Conservation (phyloP, 495 filamentous ascomycete species). For the Aspergillus bridgeri region DNA sequence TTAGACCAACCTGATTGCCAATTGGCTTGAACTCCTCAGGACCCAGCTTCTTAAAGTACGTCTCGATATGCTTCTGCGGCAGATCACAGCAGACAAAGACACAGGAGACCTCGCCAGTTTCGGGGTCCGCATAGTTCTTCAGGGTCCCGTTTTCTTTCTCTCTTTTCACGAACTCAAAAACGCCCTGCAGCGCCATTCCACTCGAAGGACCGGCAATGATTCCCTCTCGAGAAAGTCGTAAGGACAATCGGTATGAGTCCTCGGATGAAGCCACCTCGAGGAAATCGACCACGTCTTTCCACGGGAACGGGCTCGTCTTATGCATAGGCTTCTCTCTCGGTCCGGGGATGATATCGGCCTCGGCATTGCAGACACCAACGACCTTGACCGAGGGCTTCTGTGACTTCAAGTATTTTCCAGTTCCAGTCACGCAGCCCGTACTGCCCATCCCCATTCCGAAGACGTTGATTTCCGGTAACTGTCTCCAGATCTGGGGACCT, state of each 20-base stretch:
- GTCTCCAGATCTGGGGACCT: neutral
- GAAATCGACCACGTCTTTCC: neutral
- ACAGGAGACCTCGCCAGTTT: neutral
- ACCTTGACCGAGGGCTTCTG: neutral
- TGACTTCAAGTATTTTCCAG: neutral
- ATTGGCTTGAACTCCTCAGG: neutral
- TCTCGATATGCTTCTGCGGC: neutral
- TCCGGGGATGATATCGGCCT: neutral
- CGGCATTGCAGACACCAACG: neutral
- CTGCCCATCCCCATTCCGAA: neutral
- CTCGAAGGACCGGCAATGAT: neutral
- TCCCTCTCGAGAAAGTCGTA: neutral
- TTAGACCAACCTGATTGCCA: neutral
- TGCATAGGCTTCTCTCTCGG: neutral
- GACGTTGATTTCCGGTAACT: neutral
- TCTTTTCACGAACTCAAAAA: neutral
- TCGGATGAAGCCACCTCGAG: neutral
- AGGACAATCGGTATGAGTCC: neutral
- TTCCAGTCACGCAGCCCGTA: neutral
- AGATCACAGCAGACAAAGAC: neutral
- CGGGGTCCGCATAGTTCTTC: neutral
- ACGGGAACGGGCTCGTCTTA: neutral
- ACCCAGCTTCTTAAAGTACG: neutral
- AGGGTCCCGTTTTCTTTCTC: neutral
- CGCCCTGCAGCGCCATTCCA: neutral